These are phyloP conservation scores for Rhazya stricta DNA, from an alignment of 257 asterid species.

Conservation along the genomic window DNA sequence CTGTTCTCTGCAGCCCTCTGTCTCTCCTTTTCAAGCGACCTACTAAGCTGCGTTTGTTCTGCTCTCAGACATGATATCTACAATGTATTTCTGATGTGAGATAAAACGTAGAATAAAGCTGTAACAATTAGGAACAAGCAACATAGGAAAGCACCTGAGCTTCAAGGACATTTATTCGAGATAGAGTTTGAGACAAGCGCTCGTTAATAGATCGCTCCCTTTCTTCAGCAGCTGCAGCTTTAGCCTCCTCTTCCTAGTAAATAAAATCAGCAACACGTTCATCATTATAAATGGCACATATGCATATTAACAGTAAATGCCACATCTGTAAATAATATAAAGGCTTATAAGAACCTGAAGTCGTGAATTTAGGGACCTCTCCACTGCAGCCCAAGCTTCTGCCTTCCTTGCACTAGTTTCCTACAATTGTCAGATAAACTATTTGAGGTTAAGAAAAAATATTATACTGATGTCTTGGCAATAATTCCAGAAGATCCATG, in stretches of 20 bases:
- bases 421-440: conserved; percentile 41
- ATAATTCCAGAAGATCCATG: background rate
- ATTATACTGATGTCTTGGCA: background rate
- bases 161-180: conserved; percentile 97
- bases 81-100: conserved; percentile 31
- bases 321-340: conserved; percentile 14
- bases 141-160: conserved; percentile 65
- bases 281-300: conserved; percentile 3
- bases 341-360: conserved; percentile 71
- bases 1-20: conserved; percentile 82
- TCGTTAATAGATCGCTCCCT: conserved; percentile 88
- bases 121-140: conserved; percentile 12
- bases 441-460: conserved; percentile 11
- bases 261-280: conserved; percentile 15
- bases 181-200: conserved; percentile 89
- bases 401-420: conserved; percentile 87
- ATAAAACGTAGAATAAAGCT: conserved; percentile 24
- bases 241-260: conserved; percentile 89
- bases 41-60: conserved; percentile 88
- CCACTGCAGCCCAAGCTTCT: conserved; percentile 99
- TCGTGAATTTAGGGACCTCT: conserved; percentile 74
- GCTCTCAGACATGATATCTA: conserved; percentile 98
- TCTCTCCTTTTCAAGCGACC: conserved; percentile 92
- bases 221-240: conserved; percentile 93
- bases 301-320: conserved; percentile 6